These are phyloP conservation scores for Trametes villosa DNA, from an alignment of 768 basidiomycete genomes.

Conservation along the genomic window DNA sequence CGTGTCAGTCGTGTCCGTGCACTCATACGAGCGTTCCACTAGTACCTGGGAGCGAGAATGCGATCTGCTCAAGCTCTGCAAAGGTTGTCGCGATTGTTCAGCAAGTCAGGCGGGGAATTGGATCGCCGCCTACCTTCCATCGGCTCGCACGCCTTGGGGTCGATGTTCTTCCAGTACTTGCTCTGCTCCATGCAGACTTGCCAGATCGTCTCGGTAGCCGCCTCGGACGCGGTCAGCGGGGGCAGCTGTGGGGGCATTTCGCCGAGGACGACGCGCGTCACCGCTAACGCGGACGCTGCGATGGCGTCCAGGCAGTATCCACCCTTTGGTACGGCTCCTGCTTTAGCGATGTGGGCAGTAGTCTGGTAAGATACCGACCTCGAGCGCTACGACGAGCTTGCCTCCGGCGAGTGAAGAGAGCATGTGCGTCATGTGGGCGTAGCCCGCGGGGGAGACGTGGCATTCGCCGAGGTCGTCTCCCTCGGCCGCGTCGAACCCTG, in stretches of 20 bases:
- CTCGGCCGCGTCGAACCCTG: slow-evolving; percentile 95
- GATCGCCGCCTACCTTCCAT: slow-evolving; percentile 59
- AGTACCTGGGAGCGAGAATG: slow-evolving; percentile 71
- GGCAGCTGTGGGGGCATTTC: slow-evolving; percentile 79
- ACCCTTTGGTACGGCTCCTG: slow-evolving; percentile 78
- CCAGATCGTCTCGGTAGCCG: slow-evolving; percentile 88
- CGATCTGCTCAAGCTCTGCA: slow-evolving; percentile 63
- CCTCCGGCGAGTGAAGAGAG: slow-evolving; percentile 86
- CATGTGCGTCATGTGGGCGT: slow-evolving; percentile 99
- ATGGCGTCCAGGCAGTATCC: slow-evolving; percentile 94
- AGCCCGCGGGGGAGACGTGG: slow-evolving; percentile 87
- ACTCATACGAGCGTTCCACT: neutral
- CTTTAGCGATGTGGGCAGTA: neutral
- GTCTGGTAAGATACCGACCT: slow-evolving; percentile 55
- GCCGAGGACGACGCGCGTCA: slow-evolving; percentile 86
- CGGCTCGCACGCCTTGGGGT: slow-evolving; percentile 82
- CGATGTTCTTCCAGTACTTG: slow-evolving; percentile 88
- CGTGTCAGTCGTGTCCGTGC: neutral
- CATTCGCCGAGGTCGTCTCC: slow-evolving; percentile 95
- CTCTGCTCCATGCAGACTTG: slow-evolving; percentile 87
- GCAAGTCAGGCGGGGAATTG: neutral
- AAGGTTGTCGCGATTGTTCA: neutral
- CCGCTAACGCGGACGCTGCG: slow-evolving; percentile 84
- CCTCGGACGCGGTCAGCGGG: slow-evolving; percentile 74
- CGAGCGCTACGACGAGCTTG: slow-evolving; percentile 88